phyloP scores from a whole-genome alignment of 208 protist genomes.

The Phytomonas sp. region DNA sequence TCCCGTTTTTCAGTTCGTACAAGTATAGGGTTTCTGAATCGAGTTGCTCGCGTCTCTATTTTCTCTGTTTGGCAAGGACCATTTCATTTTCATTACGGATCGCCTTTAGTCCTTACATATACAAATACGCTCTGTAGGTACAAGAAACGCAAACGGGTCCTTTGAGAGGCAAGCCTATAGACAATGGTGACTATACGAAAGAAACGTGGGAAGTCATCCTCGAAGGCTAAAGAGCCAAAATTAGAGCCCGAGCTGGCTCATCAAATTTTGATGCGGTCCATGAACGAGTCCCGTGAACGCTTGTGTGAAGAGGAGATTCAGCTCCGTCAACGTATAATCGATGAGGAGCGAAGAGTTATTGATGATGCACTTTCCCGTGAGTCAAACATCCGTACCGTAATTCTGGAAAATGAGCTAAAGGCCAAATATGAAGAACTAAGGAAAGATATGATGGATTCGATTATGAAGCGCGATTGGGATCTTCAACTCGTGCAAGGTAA shows the following conservation, averaged over 20 bases:
- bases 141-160: no score
- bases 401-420: slow-evolving; percentile 35
- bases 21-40: no score
- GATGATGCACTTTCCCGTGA: slow-evolving; percentile 39
- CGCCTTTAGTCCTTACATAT: no score
- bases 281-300: slow-evolving; percentile 38
- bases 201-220: no score
- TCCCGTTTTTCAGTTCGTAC: no score
- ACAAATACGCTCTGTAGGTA: no score
- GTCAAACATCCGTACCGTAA: slow-evolving; percentile 33
- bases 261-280: slow-evolving; percentile 35
- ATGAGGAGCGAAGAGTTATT: slow-evolving; percentile 48
- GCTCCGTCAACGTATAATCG: slow-evolving; percentile 42
- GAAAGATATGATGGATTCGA: slow-evolving; percentile 29
- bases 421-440: slow-evolving; percentile 38
- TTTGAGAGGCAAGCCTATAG: not conserved
- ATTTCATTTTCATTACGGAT: no score
- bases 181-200: slow-evolving; percentile 1
- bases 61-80: no score
- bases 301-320: slow-evolving; percentile 45
- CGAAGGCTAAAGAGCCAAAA: slow-evolving; percentile 5
- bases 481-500: slow-evolving; percentile 38
- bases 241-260: slow-evolving; percentile 28
- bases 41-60: no score
- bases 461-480: slow-evolving; percentile 27